Evolutionary conservation across 306 rosid species (phyloP), one percentile per base, ranked within the genome.

Genomic region (Pachyrhizus erosus): DNA sequence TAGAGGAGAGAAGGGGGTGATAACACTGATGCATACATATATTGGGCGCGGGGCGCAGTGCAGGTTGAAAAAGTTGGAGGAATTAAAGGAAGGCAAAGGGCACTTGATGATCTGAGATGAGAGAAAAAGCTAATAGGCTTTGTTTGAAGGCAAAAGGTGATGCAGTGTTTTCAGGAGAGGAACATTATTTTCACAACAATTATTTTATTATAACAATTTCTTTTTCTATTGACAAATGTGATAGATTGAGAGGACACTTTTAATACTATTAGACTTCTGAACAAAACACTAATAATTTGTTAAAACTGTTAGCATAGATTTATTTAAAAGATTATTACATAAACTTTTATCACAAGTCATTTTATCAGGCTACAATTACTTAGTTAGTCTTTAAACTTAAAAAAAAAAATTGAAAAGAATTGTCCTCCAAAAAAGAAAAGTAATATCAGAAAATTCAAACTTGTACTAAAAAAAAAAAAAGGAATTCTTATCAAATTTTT

Each of bases 71-170:
- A 73, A 60, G 81, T 72, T 45, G 65, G 82, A 54, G 79, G 18
- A 58, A 54, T 34, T 54, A 66, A 79, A 76, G 85, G 54, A 64
- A 81, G 51, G 46, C 31, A 65, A 52, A 70, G 34, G 55, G 27
- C 33, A 27, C 65, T 73, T 31, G 83, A 70, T 58, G 75, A 67
- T 62, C 68, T 34, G 70, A 54, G 48, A 68, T 37, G 48, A 66
- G 86, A 23, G 74, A 69, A 85, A 89, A 88, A 88, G 91, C 67
- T 64, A 52, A 13, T 43, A 84, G 80, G 82, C 91, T 86, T 87
- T 82, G 82, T 80, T 87, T 83, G 81, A 87, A 39, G 76, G 55
- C 4, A 81, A 87, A 88, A 84, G 87, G 84, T 68, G 49, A 81
- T 70, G 88, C 69, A 83, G 91, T 84, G 92, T 45, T 79, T 62